These are phyloP conservation scores for Sclerotinia trifoliorum DNA, from an alignment of 2,329 filamentous ascomycete species.

Conservation along the genomic window DNA sequence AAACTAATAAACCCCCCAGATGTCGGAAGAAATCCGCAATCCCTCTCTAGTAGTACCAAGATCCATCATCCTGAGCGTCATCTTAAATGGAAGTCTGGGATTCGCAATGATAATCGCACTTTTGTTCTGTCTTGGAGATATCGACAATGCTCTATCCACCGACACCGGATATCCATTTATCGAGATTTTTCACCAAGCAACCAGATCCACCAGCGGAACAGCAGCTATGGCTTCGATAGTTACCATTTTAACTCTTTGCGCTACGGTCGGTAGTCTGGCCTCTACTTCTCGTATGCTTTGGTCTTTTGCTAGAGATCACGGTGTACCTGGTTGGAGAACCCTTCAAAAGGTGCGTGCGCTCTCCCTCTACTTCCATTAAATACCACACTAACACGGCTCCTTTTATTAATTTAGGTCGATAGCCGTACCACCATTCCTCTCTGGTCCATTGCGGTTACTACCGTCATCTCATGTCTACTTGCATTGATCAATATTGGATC, in stretches of 20 bases:
- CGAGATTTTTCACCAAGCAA: constrained; percentile 52
- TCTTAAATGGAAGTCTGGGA: constrained; percentile 49
- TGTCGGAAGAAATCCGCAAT: constrained; percentile 25
- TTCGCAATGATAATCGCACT: constrained; percentile 43
- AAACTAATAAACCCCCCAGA: constrained; percentile 1
- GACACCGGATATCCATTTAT: constrained; percentile 48
- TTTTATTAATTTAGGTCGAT: constrained; percentile 9
- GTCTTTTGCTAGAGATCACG: constrained; percentile 47
- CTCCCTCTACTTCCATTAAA: rapidly evolving
- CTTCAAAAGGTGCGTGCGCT: constrained; percentile 39
- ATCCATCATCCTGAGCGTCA: constrained; percentile 46
- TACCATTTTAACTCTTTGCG: constrained; percentile 42
- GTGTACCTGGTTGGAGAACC: constrained; percentile 43
- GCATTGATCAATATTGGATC: constrained; percentile 49
- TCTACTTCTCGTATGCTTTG: constrained; percentile 43
- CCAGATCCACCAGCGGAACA: constrained; percentile 46
- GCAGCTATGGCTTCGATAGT: constrained; percentile 49
- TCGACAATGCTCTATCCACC: constrained; percentile 41
- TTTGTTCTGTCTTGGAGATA: constrained; percentile 41
- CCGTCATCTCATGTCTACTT: constrained; percentile 20
- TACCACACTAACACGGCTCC: not conserved
- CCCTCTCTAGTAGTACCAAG: constrained; percentile 18
- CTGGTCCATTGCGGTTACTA: constrained; percentile 15
- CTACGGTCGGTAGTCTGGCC: constrained; percentile 41
- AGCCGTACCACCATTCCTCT: constrained; percentile 6